phyloP scores from a whole-genome alignment of 2,329 filamentous ascomycete species.

The Botryotinia convoluta region DNA sequence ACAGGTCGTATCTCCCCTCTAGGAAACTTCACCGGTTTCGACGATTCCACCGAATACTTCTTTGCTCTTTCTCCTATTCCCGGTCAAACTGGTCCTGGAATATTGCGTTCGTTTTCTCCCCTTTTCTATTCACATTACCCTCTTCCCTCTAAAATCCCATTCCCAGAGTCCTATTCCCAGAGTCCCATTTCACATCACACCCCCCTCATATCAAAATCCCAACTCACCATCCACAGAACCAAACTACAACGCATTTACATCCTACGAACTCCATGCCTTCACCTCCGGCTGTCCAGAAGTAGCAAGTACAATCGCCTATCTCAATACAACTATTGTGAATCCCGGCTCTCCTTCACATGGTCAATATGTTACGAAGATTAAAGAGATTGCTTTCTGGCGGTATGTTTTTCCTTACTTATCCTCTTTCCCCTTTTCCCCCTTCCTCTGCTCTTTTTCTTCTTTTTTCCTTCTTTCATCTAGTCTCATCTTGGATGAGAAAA shows the following conservation, averaged over 20 bases:
- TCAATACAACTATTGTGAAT: slow-evolving; percentile 39
- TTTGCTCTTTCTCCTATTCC: slow-evolving; percentile 44
- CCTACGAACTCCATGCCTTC: slow-evolving; percentile 39
- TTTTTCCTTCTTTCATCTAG: no score
- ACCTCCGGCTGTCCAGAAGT: slow-evolving; percentile 40
- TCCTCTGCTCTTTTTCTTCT: no score
- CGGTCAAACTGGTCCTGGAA: slow-evolving; percentile 21
- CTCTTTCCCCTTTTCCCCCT: no score
- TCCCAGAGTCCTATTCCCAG: background rate
- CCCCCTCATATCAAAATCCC: background rate
- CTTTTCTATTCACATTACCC: background rate
- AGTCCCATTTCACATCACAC: background rate
- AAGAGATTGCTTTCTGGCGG: slow-evolving; percentile 45
- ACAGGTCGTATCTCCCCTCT: background rate
- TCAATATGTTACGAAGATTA: slow-evolving; percentile 39
- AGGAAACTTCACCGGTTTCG: slow-evolving; percentile 43
- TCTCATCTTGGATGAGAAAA: no score
- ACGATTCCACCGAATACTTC: slow-evolving; percentile 46
- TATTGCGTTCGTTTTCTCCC: background rate
- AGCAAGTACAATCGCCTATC: slow-evolving; percentile 42
- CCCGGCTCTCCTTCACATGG: slow-evolving; percentile 37
- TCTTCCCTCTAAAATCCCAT: background rate
- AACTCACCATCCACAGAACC: slow-evolving; percentile 18
- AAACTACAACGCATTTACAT: slow-evolving; percentile 36
- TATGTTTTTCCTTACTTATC: background rate